phyloP scores from a whole-genome alignment of 495 filamentous ascomycete genomes.

The Schizothecium vesticola region DNA sequence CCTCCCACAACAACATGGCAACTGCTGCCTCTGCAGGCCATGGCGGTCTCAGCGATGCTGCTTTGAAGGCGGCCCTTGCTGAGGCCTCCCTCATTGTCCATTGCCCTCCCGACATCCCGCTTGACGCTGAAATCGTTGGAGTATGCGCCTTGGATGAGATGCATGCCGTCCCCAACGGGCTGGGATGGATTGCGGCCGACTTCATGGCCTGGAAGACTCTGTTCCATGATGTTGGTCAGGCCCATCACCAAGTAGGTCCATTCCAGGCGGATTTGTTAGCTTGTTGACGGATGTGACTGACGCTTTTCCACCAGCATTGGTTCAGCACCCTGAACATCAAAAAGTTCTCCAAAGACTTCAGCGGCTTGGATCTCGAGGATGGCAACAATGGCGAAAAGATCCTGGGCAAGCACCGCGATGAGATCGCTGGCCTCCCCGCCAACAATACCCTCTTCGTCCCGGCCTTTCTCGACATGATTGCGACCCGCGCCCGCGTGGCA shows the following conservation, averaged over 20 bases:
- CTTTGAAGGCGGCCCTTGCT: background rate
- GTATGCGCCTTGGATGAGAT: slow-evolving; percentile 29
- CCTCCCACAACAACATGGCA: background rate
- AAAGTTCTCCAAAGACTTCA: slow-evolving; percentile 11
- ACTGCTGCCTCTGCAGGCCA: background rate
- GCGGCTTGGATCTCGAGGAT: slow-evolving; percentile 7
- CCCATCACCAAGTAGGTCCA: slow-evolving; percentile 13
- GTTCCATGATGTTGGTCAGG: slow-evolving; percentile 23
- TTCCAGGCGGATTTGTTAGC: background rate
- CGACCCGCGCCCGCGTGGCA: slow-evolving; percentile 15
- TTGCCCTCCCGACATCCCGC: slow-evolving; percentile 27
- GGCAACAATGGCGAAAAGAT: slow-evolving; percentile 1
- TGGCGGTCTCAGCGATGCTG: background rate
- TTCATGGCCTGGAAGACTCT: slow-evolving; percentile 34
- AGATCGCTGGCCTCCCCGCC: slow-evolving; percentile 21
- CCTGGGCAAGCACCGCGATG: slow-evolving; percentile 10
- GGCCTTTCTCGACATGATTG: slow-evolving; percentile 17
- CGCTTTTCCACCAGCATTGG: slow-evolving; percentile 26
- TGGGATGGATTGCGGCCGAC: slow-evolving; percentile 36
- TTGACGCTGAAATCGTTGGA: slow-evolving; percentile 25
- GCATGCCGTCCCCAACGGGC: slow-evolving; percentile 18
- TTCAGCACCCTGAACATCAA: slow-evolving; percentile 19
- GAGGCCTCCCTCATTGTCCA: slow-evolving; percentile 27
- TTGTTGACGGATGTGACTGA: background rate
- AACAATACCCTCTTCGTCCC: slow-evolving; percentile 11